Conservation (phyloP, 257 asterid species). For the Primulina eburnea region DNA sequence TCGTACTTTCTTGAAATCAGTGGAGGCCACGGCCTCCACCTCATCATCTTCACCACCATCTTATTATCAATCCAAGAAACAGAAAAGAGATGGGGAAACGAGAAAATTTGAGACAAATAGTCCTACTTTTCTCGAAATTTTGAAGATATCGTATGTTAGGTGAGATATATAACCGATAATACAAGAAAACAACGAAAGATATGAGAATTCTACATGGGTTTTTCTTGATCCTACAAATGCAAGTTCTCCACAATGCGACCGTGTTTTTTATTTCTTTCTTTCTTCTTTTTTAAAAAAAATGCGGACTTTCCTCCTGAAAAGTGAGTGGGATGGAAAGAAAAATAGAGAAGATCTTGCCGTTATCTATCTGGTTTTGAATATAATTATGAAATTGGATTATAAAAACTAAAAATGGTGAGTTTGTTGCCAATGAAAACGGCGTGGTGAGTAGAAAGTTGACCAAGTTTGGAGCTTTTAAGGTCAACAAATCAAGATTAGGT, state of each 20-base stretch:
- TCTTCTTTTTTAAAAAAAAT: no score
- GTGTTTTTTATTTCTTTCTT: not conserved
- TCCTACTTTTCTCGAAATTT: not conserved
- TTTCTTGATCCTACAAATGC: not conserved
- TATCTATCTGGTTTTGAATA: not conserved
- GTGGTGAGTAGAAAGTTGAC: not conserved
- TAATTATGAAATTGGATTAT: not conserved
- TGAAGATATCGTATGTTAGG: not conserved
- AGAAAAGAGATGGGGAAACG: slow-evolving; percentile 7
- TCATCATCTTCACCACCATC: slow-evolving; percentile 94
- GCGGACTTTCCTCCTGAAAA: not conserved
- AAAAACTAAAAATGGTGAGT: not conserved
- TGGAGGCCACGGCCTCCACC: slow-evolving; percentile 99
- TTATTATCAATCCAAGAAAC: not conserved
- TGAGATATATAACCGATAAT: not conserved
- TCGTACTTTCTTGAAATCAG: slow-evolving; percentile 56
- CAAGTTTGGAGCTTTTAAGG: not conserved
- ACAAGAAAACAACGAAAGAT: not conserved
- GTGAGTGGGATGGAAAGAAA: not conserved
- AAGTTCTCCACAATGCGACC: not conserved
- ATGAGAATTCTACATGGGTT: not conserved
- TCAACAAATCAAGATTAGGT: not conserved
- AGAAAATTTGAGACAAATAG: not conserved
- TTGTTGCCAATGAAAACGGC: not conserved
- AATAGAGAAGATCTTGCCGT: not conserved